These are phyloP conservation scores for Cryptosporidium ubiquitum DNA, from an alignment of 169 alveolate species.

Conservation along the genomic window DNA sequence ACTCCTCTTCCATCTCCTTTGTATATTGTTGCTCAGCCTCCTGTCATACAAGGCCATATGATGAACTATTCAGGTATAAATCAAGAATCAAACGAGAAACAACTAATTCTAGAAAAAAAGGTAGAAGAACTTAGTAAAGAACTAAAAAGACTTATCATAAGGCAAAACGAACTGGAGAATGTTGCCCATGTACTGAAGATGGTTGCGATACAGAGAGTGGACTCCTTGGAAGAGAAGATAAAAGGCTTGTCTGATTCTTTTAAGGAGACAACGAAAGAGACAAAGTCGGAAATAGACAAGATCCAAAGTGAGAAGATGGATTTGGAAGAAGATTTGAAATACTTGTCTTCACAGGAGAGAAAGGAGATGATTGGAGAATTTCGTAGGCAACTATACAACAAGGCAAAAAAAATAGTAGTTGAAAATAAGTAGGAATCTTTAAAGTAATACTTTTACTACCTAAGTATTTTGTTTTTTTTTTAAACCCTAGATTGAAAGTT, in stretches of 20 bases:
- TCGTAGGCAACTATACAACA: conserved; percentile 36
- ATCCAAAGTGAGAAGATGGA: not conserved
- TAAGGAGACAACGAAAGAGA: not conserved
- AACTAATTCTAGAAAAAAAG: conserved; percentile 33
- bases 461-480: not conserved
- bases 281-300: not conserved
- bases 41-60: conserved; percentile 50
- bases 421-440: conserved; percentile 4
- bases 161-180: conserved; percentile 48
- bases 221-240: conserved; percentile 63
- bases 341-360: conserved; percentile 3
- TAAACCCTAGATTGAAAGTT: not conserved
- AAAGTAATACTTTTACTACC: conserved; percentile 2
- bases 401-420: conserved; percentile 50
- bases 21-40: conserved; percentile 44
- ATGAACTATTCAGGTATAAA: conserved; percentile 23
- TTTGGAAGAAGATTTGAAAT: not conserved
- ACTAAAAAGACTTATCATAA: conserved; percentile 1
- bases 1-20: conserved; percentile 49
- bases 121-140: conserved; percentile 52
- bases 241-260: conserved; percentile 25
- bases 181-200: conserved; percentile 69
- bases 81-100: conserved; percentile 21
- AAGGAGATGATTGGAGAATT: conserved; percentile 29
- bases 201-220: conserved; percentile 71